Evolutionary conservation across 169 alveolate genomes (phyloP), one percentile per base, ranked within the genome.

Genomic region (Plasmodium adleri): DNA sequence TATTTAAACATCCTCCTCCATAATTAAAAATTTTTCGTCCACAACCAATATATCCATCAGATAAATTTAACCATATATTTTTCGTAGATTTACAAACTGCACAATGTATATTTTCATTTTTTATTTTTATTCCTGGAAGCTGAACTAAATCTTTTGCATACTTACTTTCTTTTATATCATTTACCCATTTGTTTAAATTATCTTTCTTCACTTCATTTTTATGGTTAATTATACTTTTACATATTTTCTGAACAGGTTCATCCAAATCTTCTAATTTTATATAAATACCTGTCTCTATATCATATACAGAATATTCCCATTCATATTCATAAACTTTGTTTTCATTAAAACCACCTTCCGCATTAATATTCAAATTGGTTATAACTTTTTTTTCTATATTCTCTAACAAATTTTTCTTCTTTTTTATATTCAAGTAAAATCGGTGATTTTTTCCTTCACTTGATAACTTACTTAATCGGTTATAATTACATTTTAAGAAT

Each of bases 1-100:
- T 97, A 47, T 94, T 97, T 39, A 87, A 87, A 49, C 98, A 96
- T 7, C 98, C 98, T 1, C 98, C 98, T n/a, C 95, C 96, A 28
- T 92, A 88, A 58, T 95, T 96, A 68, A 87, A 96, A 59, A 94
- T 88, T 86, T 94, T 96, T 68, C 98, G 74, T 8, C 98, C 98
- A 72, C 98, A 96, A 3, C 98, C 98, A 43, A 96, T 94, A 73
- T 92, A 95, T 45, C 98, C 94, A 88, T 59, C 89, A 20, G 89
- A 76, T 66, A 76, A 64, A 52, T 76, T 76, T 68, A 76, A 17
- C 89, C 89, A 76, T 26, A 76, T 49, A 49, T 76, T 76, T 28
- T 76, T 76, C 47, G 45, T 76, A 3, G 89, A 52, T 52, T 76
- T 76, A 58, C 89, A 76, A 9, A 76, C 89, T n/a, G 89, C 89